Evolutionary conservation across 768 basidiomycete species (phyloP).

Genomic region (Tylopilus sp.): DNA sequence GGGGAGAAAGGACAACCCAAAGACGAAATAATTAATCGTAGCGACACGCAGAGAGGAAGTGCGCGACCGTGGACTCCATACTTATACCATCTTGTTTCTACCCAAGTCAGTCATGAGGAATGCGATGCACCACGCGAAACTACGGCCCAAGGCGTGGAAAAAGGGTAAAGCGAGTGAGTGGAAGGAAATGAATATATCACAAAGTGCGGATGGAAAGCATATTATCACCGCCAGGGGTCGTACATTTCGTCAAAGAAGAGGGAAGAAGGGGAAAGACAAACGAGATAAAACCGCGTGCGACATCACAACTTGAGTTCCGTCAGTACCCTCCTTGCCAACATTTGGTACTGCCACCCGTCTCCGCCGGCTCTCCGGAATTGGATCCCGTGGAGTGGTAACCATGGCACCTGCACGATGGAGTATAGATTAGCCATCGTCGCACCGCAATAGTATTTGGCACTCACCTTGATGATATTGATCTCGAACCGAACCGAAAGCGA

Average conservation of each 20-base stretch:
- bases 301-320: conserved; percentile 82
- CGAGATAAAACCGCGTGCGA: neutral
- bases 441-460: too few relatives aligned
- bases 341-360: conserved; percentile 96
- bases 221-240: conserved; percentile 19
- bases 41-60: neutral
- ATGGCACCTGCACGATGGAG: conserved; percentile 64
- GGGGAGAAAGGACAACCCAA: too few relatives aligned
- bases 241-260: conserved; percentile 6
- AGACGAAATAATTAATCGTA: neutral
- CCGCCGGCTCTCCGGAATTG: conserved; percentile 91
- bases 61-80: neutral
- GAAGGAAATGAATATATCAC: conserved; percentile 15
- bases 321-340: conserved; percentile 84
- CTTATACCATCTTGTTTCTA: conserved; percentile 1
- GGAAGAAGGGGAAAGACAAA: neutral
- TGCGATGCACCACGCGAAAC: neutral
- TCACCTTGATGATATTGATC: conserved; percentile 94
- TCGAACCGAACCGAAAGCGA: conserved; percentile 91
- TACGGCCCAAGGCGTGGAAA: neutral
- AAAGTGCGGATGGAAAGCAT: conserved; percentile 20
- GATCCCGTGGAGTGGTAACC: conserved; percentile 89
- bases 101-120: neutral
- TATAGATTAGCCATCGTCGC: neutral
- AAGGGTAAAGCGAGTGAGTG: neutral